phyloP scores from a whole-genome alignment of 2,329 filamentous ascomycete genomes.

The Penicillium decumbens region DNA sequence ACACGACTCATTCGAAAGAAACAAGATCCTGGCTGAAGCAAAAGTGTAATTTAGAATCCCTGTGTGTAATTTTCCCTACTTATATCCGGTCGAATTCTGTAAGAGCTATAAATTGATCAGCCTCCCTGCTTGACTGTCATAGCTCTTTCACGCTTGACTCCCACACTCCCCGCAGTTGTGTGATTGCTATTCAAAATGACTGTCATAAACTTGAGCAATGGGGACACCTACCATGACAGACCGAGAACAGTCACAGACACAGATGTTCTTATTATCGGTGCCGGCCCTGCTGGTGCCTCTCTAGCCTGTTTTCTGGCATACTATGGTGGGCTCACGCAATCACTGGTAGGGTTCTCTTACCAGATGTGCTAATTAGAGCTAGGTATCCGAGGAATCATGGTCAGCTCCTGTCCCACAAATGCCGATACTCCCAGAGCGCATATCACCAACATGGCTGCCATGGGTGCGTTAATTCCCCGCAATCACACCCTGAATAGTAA shows the following conservation, averaged over 20 bases:
- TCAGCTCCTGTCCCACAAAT: constrained; percentile 48
- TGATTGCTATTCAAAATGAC: constrained; percentile 5
- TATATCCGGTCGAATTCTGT: background rate
- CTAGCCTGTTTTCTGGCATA: constrained; percentile 52
- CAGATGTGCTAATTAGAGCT: background rate
- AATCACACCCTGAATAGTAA: background rate
- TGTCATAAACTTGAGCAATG: constrained; percentile 7
- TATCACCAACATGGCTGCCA: constrained; percentile 56
- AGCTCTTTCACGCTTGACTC: background rate
- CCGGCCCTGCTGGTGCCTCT: constrained; percentile 53
- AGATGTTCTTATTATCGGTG: constrained; percentile 49
- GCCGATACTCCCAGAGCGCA: constrained; percentile 57
- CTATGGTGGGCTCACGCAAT: constrained; percentile 37
- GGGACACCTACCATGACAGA: background rate
- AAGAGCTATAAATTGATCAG: background rate
- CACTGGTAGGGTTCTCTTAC: background rate
- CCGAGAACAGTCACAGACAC: constrained; percentile 21
- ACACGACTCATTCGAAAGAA: background rate
- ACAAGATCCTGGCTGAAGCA: background rate
- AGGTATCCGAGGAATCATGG: constrained; percentile 52
- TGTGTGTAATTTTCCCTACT: background rate
- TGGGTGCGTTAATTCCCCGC: constrained; percentile 25
- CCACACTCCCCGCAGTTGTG: background rate
- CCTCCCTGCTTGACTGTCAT: background rate
- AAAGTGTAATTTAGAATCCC: background rate